Evolutionary conservation across 768 basidiomycete genomes (phyloP).

Genomic region (Postia placenta): DNA sequence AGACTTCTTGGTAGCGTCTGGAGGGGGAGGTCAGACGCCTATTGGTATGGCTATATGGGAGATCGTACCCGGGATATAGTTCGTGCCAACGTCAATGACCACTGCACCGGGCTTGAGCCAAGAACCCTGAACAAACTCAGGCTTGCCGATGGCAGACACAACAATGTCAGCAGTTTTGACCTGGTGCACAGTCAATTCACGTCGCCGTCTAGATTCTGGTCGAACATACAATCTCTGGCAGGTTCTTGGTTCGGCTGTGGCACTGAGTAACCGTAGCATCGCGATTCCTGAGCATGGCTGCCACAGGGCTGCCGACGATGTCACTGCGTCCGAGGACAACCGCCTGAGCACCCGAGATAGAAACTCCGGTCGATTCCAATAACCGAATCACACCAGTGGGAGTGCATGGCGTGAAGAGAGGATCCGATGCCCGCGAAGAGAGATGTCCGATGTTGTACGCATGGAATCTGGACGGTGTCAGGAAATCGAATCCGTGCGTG

Average conservation of each 20-base stretch:
- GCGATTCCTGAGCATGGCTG: slow-evolving; percentile 79
- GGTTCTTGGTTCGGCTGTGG: slow-evolving; percentile 83
- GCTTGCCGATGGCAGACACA: slow-evolving; percentile 93
- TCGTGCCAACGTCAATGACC: slow-evolving; percentile 97
- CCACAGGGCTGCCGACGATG: slow-evolving; percentile 95
- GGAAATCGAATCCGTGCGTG: not conserved
- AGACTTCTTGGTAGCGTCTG: slow-evolving; percentile 87
- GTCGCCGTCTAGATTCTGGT: not conserved
- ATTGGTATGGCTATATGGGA: too few species aligned
- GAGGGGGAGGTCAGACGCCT: too few species aligned
- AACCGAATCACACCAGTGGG: slow-evolving; percentile 90
- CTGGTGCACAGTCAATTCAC: slow-evolving; percentile 29
- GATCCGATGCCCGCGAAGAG: slow-evolving; percentile 81
- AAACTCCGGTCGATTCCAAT: slow-evolving; percentile 78
- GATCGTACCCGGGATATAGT: slow-evolving; percentile 88
- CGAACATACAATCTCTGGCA: slow-evolving; percentile 64
- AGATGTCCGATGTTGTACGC: slow-evolving; percentile 97
- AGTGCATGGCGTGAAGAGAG: slow-evolving; percentile 92
- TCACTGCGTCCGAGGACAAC: slow-evolving; percentile 97
- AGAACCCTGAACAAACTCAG: slow-evolving; percentile 84
- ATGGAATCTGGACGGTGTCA: slow-evolving; percentile 64
- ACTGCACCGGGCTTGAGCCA: slow-evolving; percentile 96
- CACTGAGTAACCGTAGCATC: slow-evolving; percentile 98
- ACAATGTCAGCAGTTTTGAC: slow-evolving; percentile 85
- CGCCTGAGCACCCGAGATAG: slow-evolving; percentile 71